Evolutionary conservation across 345 rosid species (phyloP), one percentile per base, ranked within the genome.

Genomic region (Hibiscus tridactylites): DNA sequence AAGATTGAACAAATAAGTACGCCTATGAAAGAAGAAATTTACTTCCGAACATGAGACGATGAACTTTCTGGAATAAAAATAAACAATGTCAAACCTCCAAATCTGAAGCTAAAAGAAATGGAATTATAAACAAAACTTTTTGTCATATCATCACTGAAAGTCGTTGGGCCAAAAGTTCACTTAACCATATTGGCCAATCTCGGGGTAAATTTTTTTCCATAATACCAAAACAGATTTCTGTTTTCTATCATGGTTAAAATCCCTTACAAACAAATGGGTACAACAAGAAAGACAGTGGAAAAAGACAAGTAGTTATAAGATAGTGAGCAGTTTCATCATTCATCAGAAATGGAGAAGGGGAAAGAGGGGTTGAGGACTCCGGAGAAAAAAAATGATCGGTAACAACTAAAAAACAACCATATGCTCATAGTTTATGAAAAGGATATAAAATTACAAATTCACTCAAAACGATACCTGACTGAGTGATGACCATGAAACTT

Each of bases 401-500:
- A 68, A 28, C n/a, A 46, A 21, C 53, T 65, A 13, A n/a, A 37
- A 46, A 29, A 24, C 33, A 26, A 58, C 54, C 50, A 59, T 28
- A 58, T 28, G 29, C 35, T 46, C 35, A 5, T 42, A 24, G 42
- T 46, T 47, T 56, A 47, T 46, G 17, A 59, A 21, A 8, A 35
- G 35, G 47, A 56, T 35, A 59, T 19, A 60, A 31, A 33, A 53
- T 5, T 68, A 46, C 61, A 33, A 52, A 53, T 52, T 60, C 21
- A 9, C 35, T 46, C 9, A 26, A 44, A 71, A 62, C 63, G 66
- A 37, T 83, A 95, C 99, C 93, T 85, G 73, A 82, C 39, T 64
- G 91, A 82, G 73, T 78, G 80, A 74, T 50, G 77, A 74, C 85
- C 87, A 78, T 70, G 80, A 46, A 80, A 81, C 78, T 84, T 87